phyloP scores from a whole-genome alignment of 2,329 filamentous ascomycete genomes.

The Pseudohalonectria lignicola region DNA sequence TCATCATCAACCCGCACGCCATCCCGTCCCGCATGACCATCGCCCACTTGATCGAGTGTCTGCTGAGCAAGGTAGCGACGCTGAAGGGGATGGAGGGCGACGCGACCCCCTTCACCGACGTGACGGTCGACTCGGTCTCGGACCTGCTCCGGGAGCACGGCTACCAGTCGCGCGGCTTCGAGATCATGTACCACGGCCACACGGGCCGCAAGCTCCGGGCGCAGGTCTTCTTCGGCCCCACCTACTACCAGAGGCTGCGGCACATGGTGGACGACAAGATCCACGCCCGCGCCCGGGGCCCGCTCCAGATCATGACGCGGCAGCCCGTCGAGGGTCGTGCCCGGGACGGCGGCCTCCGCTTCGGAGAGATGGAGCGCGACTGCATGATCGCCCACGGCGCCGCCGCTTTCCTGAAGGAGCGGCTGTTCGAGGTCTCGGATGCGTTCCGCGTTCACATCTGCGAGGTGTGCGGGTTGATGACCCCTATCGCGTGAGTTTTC shows the following conservation, averaged over 20 bases:
- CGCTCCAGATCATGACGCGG: conserved; percentile 91
- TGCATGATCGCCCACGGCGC: conserved; percentile 99
- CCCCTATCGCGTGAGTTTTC: conserved; percentile 83
- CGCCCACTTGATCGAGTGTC: conserved; percentile 98
- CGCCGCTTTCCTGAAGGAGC: conserved; percentile 92
- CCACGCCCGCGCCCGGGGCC: conserved; percentile 93
- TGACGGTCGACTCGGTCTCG: conserved; percentile 91
- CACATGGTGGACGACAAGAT: conserved; percentile 99
- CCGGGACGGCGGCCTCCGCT: conserved; percentile 91
- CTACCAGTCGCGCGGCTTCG: conserved; percentile 94
- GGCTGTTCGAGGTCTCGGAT: conserved; percentile 93
- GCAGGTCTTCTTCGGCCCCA: conserved; percentile 94
- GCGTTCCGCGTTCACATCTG: conserved; percentile 97
- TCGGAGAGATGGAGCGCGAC: conserved; percentile 99
- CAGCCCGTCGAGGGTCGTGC: conserved; percentile 98
- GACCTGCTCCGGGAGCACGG: conserved; percentile 77
- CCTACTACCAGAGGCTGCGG: conserved; percentile 95
- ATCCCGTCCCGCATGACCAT: conserved; percentile 99
- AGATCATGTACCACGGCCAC: conserved; percentile 98
- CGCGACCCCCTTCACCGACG: conserved; percentile 93
- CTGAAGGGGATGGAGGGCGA: conserved; percentile 93
- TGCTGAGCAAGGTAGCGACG: conserved; percentile 90
- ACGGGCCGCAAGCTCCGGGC: conserved; percentile 88
- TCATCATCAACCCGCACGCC: conserved; percentile 98
- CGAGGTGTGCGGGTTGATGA: conserved; percentile 98